These are phyloP conservation scores for Stenocarpella maydis DNA, from an alignment of 2,329 filamentous ascomycete species.

Conservation along the genomic window DNA sequence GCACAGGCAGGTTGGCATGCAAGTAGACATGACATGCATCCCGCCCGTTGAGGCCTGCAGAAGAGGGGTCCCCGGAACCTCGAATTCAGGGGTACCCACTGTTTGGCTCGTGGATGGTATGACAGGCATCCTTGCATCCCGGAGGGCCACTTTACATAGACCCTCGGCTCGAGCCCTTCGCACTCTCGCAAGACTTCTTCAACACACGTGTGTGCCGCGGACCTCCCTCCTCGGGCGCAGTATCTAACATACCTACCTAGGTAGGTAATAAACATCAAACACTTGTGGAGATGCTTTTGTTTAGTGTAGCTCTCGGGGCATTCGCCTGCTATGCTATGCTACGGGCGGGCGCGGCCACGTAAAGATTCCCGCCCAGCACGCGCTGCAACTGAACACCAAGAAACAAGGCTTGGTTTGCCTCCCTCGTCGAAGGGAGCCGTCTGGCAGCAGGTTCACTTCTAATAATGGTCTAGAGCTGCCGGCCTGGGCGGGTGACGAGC, in stretches of 20 bases:
- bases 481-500: too few relatives aligned
- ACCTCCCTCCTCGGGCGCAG: too few relatives aligned
- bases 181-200: too few relatives aligned
- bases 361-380: not conserved
- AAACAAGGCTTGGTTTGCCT: constrained; percentile 14
- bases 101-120: constrained; percentile 14
- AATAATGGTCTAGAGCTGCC: constrained; percentile 12
- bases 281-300: too few relatives aligned
- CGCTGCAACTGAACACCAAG: constrained; percentile 5
- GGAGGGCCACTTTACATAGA: not conserved
- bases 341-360: constrained; percentile 2
- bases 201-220: too few relatives aligned
- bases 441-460: too few relatives aligned
- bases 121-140: constrained; percentile 20
- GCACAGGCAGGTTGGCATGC: not conserved
- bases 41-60: not conserved
- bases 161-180: too few relatives aligned
- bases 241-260: too few relatives aligned
- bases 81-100: constrained; percentile 17
- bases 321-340: not conserved
- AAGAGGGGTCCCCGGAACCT: not conserved
- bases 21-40: constrained; percentile 2
- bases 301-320: not conserved
- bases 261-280: too few relatives aligned
- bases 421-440: not conserved